These are phyloP conservation scores for Trichoderma sp. DNA, from an alignment of 2,329 filamentous ascomycete genomes.

Conservation along the genomic window DNA sequence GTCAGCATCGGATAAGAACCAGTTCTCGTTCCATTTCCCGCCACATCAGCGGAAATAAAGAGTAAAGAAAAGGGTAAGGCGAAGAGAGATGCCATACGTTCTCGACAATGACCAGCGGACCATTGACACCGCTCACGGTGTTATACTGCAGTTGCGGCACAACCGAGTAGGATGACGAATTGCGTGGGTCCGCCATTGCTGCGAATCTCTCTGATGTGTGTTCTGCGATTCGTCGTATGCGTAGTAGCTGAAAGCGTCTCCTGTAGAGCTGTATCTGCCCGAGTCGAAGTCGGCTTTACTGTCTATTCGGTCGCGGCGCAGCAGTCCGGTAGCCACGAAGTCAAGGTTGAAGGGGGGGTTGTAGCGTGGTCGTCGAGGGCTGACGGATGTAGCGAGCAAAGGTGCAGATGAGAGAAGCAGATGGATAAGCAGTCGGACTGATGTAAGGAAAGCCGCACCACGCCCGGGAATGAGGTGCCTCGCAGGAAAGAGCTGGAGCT, in stretches of 20 bases:
- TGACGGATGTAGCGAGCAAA: not conserved
- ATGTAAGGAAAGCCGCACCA: not conserved
- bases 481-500: not conserved
- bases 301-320: not conserved
- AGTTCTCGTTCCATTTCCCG: constrained; percentile 23
- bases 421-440: not conserved
- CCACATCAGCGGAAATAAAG: not conserved
- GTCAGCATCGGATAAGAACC: constrained; percentile 26
- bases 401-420: not conserved
- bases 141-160: constrained; percentile 81
- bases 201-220: constrained; percentile 1
- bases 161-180: constrained; percentile 62
- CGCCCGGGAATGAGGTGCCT: not conserved
- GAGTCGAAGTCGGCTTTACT: not conserved
- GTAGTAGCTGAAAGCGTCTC: constrained; percentile 9
- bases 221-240: not conserved
- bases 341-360: not conserved
- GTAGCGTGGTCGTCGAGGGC: not conserved
- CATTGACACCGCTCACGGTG: constrained; percentile 97
- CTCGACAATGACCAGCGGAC: constrained; percentile 94
- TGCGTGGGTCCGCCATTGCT: constrained; percentile 59
- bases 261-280: not conserved
- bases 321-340: constrained; percentile 4
- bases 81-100: constrained; percentile 61
- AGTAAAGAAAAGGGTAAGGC: not conserved